Base-by-base conservation (phyloP, 371 early-diverging fungal genomes). In the Apophysomyces variabilis region DNA sequence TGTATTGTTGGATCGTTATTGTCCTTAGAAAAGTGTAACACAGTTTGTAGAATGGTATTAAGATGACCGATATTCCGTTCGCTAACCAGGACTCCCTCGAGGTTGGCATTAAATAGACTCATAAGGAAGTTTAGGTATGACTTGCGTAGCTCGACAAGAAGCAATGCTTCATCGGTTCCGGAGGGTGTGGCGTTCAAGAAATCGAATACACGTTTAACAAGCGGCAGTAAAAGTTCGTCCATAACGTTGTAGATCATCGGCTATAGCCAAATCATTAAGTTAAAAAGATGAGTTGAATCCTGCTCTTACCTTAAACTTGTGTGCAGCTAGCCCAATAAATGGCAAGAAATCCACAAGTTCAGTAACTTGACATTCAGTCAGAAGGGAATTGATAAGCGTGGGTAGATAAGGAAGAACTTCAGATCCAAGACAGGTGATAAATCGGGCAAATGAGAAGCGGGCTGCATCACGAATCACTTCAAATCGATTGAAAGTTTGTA, bases 331-430 rank as follows among this genome's bases (percentile, higher is more conserved):
- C 2, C 90, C 89, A 58, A 97, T 84, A 65, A 96, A 95, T 1
- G 93, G 92, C 65, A 98, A 81, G 65, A 96, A 90, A 73, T 96
- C 96, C 35, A 90, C 77, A 38, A 96, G 77, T 75, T 97, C 97
- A 43, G 86, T 83, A 4, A 93, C 78, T 14, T 91, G 86, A 67
- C 93, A 90, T 64, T 88, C 89, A 18, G 85, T 84, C 41, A 97
- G 74, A 9, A 98, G 71, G 11, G 91, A 90, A 5, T 89, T 89
- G 69, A 96, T 90, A 56, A 97, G 70, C 5, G 91, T 84, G 1
- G 92, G 92, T 43, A 97, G 69, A 61, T 91, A 94, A 4, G 92
- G 92, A 57, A 97, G 80, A 9, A 93, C 84, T 65, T 91, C 92
- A 5, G 87, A 83, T 12, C 97, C 98, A 21, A 96, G 85, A 56